A percentile compares a stretch with the other conserved stretches of the same genome.
phyloP scores from a whole-genome alignment of 768 basidiomycete genomes.

The Russula ochroleuca region DNA sequence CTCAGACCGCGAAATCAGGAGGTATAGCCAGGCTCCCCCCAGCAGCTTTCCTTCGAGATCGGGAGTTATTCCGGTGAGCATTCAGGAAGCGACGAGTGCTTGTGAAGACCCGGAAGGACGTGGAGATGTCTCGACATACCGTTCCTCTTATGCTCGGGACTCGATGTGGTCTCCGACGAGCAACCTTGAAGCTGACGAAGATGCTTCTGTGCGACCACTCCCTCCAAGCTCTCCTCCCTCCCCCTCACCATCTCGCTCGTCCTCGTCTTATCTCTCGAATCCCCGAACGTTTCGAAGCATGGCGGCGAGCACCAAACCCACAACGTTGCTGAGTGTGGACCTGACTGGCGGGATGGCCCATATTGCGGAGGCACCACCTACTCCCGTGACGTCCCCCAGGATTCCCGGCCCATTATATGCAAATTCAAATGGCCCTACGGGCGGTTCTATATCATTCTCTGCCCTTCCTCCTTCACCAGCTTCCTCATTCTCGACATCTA shows the following conservation, averaged over 20 bases:
- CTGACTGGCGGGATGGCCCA: conserved; percentile 81
- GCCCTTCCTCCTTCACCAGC: conserved; percentile 50
- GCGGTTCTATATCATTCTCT: conserved; percentile 69
- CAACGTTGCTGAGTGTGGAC: conserved; percentile 89
- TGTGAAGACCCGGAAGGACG: conserved; percentile 33
- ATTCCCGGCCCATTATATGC: conserved; percentile 49
- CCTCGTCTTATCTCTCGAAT: conserved; percentile 78
- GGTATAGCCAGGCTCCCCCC: conserved; percentile 26
- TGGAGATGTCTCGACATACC: conserved; percentile 43
- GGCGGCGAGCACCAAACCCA: conserved; percentile 89
- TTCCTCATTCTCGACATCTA: conserved; percentile 43
- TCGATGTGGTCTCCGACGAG: conserved; percentile 79
- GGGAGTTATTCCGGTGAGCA: conserved; percentile 56
- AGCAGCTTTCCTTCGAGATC: conserved; percentile 25
- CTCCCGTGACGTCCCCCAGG: conserved; percentile 52
- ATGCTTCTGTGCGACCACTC: conserved; percentile 85
- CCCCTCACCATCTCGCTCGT: conserved; percentile 78
- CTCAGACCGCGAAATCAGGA: conserved; percentile 27
- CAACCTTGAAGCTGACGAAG: conserved; percentile 83
- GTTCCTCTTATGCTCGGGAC: conserved; percentile 61
- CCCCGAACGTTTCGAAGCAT: conserved; percentile 78
- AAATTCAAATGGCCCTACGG: conserved; percentile 47
- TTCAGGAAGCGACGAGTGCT: conserved; percentile 40
- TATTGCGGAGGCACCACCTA: conserved; percentile 78
- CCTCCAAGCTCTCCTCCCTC: conserved; percentile 87